Evolutionary conservation across 768 basidiomycete genomes (phyloP).

Genomic region (Ramaria sp.): DNA sequence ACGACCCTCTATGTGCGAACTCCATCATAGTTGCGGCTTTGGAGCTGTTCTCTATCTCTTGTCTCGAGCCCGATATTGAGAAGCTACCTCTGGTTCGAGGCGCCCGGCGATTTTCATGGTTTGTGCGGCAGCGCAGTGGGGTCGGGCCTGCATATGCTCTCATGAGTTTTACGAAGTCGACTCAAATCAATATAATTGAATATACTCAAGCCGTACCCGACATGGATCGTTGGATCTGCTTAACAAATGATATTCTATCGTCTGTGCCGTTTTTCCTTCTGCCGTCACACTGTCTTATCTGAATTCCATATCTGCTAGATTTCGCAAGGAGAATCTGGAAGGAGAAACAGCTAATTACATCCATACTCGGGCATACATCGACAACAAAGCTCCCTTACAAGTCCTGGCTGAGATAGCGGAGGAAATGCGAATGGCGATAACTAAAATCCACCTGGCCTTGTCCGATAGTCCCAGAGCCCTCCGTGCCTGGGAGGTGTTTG

Average conservation of each 20-base stretch:
- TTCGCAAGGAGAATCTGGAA: not conserved
- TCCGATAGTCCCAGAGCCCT: no score
- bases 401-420: not conserved
- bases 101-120: not conserved
- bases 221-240: not conserved
- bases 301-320: not conserved
- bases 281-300: not conserved
- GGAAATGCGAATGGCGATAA: not conserved
- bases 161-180: not conserved
- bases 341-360: not conserved
- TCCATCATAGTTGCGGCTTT: not conserved
- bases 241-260: conserved; percentile 2
- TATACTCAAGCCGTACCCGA: not conserved
- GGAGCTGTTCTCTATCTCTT: not conserved
- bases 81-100: not conserved
- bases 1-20: not conserved
- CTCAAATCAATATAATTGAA: not conserved
- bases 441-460: not conserved
- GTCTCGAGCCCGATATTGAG: not conserved
- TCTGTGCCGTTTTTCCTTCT: not conserved
- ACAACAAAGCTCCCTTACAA: not conserved
- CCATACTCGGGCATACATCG: not conserved
- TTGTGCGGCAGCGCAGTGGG: not conserved
- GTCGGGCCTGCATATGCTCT: not conserved
- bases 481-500: no score